Conservation (phyloP, 148 eudicot species). For the Heliamphora exappendiculata region DNA sequence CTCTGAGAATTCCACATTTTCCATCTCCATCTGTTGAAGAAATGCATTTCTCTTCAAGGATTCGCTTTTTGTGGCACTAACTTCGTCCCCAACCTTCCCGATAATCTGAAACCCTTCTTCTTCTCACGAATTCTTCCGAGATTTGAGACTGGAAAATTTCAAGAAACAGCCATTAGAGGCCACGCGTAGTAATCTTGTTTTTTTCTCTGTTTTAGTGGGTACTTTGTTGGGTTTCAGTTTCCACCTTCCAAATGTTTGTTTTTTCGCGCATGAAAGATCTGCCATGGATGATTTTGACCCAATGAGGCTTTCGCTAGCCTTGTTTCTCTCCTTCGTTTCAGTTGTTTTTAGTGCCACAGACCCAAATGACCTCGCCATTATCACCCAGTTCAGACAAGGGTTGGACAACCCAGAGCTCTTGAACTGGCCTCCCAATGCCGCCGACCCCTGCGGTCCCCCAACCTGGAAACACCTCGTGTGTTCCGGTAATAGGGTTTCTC, state of each 20-base stretch:
- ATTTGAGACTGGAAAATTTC: slow-evolving; percentile 14
- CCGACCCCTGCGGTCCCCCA: slow-evolving; percentile 88
- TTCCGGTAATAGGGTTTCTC: slow-evolving; percentile 47
- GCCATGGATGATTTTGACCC: slow-evolving; percentile 14
- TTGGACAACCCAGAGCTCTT: slow-evolving; percentile 67
- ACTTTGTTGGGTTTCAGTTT: not conserved
- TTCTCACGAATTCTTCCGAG: not conserved
- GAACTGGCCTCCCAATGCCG: slow-evolving; percentile 60
- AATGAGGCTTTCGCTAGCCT: slow-evolving; percentile 12
- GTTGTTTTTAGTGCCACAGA: slow-evolving; percentile 50
- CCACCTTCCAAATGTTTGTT: not conserved
- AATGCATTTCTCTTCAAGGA: not conserved
- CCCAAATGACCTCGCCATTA: slow-evolving; percentile 53
- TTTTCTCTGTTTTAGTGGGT: slow-evolving; percentile 1
- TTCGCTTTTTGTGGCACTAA: not conserved
- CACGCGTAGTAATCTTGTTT: not conserved
- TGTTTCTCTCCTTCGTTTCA: slow-evolving; percentile 22
- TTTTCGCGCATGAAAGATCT: not conserved
- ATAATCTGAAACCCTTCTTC: slow-evolving; percentile 2
- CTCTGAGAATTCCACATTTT: not conserved
- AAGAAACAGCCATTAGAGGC: slow-evolving; percentile 13
- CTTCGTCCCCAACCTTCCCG: not conserved
- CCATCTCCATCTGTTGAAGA: not conserved
- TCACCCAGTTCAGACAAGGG: slow-evolving; percentile 65
- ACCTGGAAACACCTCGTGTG: slow-evolving; percentile 62